Evolutionary conservation across 768 basidiomycete genomes (phyloP), one percentile per base, ranked within the genome.

Genomic region (Phylloporus sp.): DNA sequence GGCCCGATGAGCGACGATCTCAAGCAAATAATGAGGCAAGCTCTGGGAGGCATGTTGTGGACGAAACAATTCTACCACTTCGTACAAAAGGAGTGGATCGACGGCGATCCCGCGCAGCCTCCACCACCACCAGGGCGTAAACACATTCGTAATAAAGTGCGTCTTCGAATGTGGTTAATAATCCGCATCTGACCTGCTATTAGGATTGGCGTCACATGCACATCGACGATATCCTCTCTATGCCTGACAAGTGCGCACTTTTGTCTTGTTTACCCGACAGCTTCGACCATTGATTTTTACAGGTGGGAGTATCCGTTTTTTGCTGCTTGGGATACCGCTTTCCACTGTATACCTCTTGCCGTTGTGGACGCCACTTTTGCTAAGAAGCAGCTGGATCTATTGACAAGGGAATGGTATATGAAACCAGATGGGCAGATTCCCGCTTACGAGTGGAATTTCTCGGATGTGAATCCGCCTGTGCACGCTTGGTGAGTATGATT

Each of bases 291-390:
- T 48, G 32, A 54, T 41, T 44, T 43, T 5, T 22, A 39, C 47
- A 90, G 86, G 68, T 91, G 97, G 97, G 97, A 99, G 71, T 98
- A 98, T 67, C 97, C 97, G 1, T 98, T 97, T 79, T 98, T 99
- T 63, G 95, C 95, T 0, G 95, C 95, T 45, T 95, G 92, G 92
- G 91, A 95, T 67, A 93, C 88, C 0, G 97, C 97, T n/a, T 99
- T 99, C 77, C 97, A 99, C 65, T 97, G 95, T 63, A 93, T 99
- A 58, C 97, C 97, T 0, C 80, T 99, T 13, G 97, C 97, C 11
- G 82, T 98, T 56, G 89, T 99, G 27, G 97, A 99, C 64, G 87
- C 97, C 2, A 76, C 84, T 1, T 98, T 97, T 63, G 95, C 97
- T 22, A 99, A 99, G 76, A 95, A 95, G 68, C 97, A 99, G 68